Evolutionary conservation across 202 grass and related monocot genomes (phyloP).

Genomic region (Elaeis oleifera): DNA sequence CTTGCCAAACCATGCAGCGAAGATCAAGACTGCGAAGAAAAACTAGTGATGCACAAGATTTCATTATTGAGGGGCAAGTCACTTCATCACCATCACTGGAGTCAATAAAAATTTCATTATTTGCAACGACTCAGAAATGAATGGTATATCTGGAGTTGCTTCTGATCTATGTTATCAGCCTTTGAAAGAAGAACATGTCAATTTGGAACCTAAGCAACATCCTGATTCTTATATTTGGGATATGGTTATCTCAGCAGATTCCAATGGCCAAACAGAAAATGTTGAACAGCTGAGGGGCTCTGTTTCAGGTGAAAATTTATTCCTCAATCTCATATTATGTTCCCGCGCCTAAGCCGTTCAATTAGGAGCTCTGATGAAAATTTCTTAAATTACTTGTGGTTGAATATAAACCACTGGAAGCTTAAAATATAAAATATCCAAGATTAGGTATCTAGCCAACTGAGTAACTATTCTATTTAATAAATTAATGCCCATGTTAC

Average conservation of each 20-base stretch:
- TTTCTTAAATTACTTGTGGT: no score
- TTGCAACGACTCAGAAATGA: not conserved
- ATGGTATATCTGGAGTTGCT: not conserved
- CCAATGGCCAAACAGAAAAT: slow-evolving; percentile 6
- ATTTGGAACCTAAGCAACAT: slow-evolving; percentile 16
- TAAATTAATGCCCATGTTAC: no score
- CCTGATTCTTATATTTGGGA: not conserved
- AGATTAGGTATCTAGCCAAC: no score
- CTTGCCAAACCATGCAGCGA: not conserved
- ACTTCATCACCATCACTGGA: not conserved
- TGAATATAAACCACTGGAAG: no score
- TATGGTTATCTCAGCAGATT: slow-evolving; percentile 3
- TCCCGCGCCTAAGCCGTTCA: no score
- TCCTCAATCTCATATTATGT: not conserved
- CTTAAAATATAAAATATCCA: no score
- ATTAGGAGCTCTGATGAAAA: no score
- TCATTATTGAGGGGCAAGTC: not conserved
- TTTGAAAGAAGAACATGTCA: not conserved
- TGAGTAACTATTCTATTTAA: no score
- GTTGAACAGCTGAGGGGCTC: slow-evolving; percentile 7
- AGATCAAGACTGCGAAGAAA: not conserved
- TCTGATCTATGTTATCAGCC: not conserved
- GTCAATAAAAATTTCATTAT: not conserved
- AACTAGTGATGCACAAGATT: not conserved
- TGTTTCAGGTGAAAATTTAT: slow-evolving; percentile 37